Evolutionary conservation across 1,139 yeast species (phyloP), one percentile per base, ranked within the genome.

Genomic region (Hyphopichia wangnamkhiaoensis): DNA sequence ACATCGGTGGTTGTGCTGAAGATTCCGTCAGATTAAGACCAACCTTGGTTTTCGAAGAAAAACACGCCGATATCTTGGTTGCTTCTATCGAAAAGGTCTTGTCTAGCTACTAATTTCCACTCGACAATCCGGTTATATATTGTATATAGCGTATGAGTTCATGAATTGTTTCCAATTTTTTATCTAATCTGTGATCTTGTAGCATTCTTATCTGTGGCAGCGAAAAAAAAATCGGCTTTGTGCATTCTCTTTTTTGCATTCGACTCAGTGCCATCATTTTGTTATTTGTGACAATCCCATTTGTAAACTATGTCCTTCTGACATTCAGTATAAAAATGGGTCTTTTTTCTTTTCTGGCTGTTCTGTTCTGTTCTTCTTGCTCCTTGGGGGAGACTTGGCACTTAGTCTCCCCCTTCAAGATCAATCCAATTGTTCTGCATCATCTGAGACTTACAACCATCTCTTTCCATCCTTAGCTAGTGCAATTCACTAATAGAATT

Each of bases 1-100:
- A 85, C 61, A 76, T 84, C 54, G 95, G 95, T 45, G 93, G 90
- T 31, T 85, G 94, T 63, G 91, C 91, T 34, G 84, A 78, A 41
- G 72, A 67, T 46, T 78, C 89, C 32, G 80, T 86, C 39, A 79
- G 95, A 65, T 74, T 85, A 62, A 79, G 95, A 64, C 95, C 95
- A 39, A 74, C 87, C 34, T 71, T 85, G 58, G 79, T 80, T 19
- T 85, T 85, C 58, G 89, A 82, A 65, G 75, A 82, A 65, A 79
- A 80, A 63, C 94, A 85, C 54, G 91, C 87, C 34, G 88, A 84
- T 49, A 64, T 84, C 37, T 71, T 85, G 50, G 59, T 84, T 43
- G 70, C 61, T 18, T 70, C 71, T 27, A 62, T 78, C 42, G 79
- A 75, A 36, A 68, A 73, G 54, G 73, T 75, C 30, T 63, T 79